Conservation (phyloP, 371 early-diverging fungal species). For the Parasitella parasitica region DNA sequence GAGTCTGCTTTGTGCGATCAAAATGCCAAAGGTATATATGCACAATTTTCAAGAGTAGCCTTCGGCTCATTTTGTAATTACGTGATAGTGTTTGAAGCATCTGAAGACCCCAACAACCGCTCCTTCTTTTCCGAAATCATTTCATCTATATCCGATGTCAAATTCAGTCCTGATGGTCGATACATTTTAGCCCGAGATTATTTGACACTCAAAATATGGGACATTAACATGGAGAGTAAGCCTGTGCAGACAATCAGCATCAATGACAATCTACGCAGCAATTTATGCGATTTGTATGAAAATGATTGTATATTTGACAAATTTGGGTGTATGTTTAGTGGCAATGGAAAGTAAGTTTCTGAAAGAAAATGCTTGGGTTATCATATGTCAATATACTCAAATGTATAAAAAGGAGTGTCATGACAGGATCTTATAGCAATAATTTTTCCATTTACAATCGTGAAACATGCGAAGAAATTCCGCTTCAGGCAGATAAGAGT, state of each 20-base stretch:
- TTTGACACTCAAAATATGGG: conserved; percentile 96
- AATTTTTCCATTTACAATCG: conserved; percentile 90
- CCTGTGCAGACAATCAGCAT: conserved; percentile 94
- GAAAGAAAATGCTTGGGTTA: neutral
- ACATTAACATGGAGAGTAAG: conserved; percentile 92
- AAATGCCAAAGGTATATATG: conserved; percentile 79
- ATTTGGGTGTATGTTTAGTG: conserved; percentile 96
- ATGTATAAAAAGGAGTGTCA: conserved; percentile 50
- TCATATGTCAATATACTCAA: neutral
- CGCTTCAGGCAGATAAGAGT: conserved; percentile 96
- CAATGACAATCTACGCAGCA: conserved; percentile 91
- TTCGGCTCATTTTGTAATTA: neutral
- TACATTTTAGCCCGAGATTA: conserved; percentile 97
- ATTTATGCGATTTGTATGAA: conserved; percentile 97
- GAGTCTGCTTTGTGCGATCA: conserved; percentile 92
- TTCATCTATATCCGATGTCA: conserved; percentile 94
- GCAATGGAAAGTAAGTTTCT: conserved; percentile 68
- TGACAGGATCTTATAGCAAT: conserved; percentile 98
- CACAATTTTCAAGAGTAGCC: neutral
- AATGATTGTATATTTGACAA: conserved; percentile 99
- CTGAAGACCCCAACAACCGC: conserved; percentile 89
- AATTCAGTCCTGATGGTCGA: conserved; percentile 94
- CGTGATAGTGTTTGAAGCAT: conserved; percentile 85
- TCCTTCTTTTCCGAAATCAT: conserved; percentile 99
- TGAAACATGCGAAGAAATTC: conserved; percentile 73